Evolutionary conservation across 2,329 filamentous ascomycete genomes (phyloP).

Genomic region (Aphanocladium album): DNA sequence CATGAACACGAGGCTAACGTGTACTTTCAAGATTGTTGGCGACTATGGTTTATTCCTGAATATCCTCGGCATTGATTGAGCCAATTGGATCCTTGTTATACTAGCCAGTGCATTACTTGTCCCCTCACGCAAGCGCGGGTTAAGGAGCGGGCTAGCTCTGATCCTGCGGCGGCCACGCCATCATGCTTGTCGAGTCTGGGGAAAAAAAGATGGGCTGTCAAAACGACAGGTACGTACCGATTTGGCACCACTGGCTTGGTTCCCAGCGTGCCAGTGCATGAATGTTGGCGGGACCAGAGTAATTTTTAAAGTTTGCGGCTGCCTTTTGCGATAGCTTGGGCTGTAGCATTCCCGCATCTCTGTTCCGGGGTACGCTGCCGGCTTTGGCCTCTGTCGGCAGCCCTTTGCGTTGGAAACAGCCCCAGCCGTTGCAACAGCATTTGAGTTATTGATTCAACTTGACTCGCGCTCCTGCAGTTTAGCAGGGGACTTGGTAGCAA

Average conservation of each 20-base stretch:
- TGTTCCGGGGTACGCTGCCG: no score
- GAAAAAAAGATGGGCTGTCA: constrained; percentile 1
- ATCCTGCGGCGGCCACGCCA: not conserved
- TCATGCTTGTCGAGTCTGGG: not conserved
- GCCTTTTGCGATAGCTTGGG: no score
- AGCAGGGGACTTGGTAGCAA: no score
- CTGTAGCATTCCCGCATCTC: not conserved
- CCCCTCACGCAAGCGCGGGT: not conserved
- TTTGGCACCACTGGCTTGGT: not conserved
- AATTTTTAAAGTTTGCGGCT: not conserved
- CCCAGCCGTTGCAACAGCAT: not conserved
- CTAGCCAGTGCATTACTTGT: not conserved
- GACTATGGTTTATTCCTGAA: not conserved
- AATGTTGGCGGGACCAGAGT: not conserved
- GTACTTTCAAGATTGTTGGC: not conserved
- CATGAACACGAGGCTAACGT: not conserved
- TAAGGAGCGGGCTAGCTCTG: not conserved
- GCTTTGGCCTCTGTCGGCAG: not conserved
- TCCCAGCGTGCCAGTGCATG: not conserved
- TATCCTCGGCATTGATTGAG: constrained; percentile 3
- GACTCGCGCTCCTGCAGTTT: not conserved
- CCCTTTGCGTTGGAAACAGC: not conserved
- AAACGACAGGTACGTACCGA: not conserved
- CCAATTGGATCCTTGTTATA: constrained; percentile 2
- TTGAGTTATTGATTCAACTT: not conserved